phyloP scores from a whole-genome alignment of 768 basidiomycete species.

The Mycena crocata region DNA sequence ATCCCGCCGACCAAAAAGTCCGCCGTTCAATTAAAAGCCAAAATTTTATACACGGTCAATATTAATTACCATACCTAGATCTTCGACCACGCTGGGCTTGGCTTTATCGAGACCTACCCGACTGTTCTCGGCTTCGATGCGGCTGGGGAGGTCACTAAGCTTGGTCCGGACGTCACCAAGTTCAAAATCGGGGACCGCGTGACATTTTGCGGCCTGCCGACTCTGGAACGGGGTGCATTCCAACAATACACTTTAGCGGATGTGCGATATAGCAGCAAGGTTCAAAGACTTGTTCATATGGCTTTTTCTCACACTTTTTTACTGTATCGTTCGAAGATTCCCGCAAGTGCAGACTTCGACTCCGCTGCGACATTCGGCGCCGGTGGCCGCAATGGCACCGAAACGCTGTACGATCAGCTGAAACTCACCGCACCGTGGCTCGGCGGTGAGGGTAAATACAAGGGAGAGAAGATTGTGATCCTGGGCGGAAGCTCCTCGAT shows the following conservation, averaged over 20 bases:
- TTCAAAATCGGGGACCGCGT: slow-evolving; percentile 54
- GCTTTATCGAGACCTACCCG: slow-evolving; percentile 48
- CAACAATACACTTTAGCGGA: no score
- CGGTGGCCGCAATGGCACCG: not conserved
- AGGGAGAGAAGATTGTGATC: slow-evolving; percentile 12
- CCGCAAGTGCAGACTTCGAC: not conserved
- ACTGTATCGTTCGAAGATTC: slow-evolving; percentile 1
- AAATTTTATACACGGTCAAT: not conserved
- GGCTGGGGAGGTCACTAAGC: slow-evolving; percentile 51
- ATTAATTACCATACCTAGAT: slow-evolving; percentile 2
- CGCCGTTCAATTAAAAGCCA: no score
- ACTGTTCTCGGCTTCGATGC: slow-evolving; percentile 47
- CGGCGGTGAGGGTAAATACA: slow-evolving; percentile 7
- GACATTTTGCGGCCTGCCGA: not conserved
- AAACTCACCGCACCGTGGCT: slow-evolving; percentile 11
- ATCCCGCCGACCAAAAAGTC: slow-evolving; percentile 14
- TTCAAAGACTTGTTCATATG: slow-evolving; percentile 1
- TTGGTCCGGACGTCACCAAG: slow-evolving; percentile 49
- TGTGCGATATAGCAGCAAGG: not conserved
- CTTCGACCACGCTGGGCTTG: no score
- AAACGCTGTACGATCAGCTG: slow-evolving; percentile 7
- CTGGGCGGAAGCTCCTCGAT: slow-evolving; percentile 17
- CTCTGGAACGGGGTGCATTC: slow-evolving; percentile 7
- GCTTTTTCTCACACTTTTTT: no score
- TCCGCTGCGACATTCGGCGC: slow-evolving; percentile 8